Base-by-base conservation (phyloP, 306 rosid species). In the Leucaena leucocephala region DNA sequence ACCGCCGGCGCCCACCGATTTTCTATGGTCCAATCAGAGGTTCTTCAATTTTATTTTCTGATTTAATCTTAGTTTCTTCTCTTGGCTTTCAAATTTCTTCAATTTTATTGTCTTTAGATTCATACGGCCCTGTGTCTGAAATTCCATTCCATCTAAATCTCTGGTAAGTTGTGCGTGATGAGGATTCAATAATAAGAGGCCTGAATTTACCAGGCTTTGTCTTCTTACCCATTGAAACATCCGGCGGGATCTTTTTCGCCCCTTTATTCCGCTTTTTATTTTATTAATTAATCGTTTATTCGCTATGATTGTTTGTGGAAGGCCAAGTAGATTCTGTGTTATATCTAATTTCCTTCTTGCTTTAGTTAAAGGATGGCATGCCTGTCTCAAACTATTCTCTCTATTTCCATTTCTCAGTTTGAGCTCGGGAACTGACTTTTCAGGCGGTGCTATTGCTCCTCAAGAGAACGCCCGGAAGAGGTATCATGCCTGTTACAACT, bases 401-500 rank as follows among this genome's bases (percentile, higher is more conserved):
- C 13, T 43, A 10, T 44, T 36, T 67, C 55, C 45, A 43, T 68
- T 72, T 79, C 75, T 63, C 44, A 88, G 92, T 52, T 82, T 45
- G 71, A 50, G 83, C 63, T 54, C 82, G 22, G 89, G 88, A 19
- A 62, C 82, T 35, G 97, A 88, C 50, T 72, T 85, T 68, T 82
- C 87, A 5, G 81, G 71, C 50, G 88, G 83, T 22, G 80, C 27
- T 80, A 76, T 78, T 75, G 79, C 72, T 3, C 67, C 86, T 52
- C 88, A 59, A 82, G 95, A 74, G 74, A 81, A 48, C 75, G 19
- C 71, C 71, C 85, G 92, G 68, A 94, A 94, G 85, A 92, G 97
- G 98, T 92, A 83, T 80, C 12, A 50, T 76, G 68, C 76, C 45
- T 45, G 22, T 70, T 71, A n/a, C 48, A 13, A 63, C 21, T 77